A percentile compares a stretch with the other conserved stretches of the same genome.
These are phyloP conservation scores for Dillenia suffruticosa DNA, from an alignment of 164 flowering plant species.

Conservation along the genomic window DNA sequence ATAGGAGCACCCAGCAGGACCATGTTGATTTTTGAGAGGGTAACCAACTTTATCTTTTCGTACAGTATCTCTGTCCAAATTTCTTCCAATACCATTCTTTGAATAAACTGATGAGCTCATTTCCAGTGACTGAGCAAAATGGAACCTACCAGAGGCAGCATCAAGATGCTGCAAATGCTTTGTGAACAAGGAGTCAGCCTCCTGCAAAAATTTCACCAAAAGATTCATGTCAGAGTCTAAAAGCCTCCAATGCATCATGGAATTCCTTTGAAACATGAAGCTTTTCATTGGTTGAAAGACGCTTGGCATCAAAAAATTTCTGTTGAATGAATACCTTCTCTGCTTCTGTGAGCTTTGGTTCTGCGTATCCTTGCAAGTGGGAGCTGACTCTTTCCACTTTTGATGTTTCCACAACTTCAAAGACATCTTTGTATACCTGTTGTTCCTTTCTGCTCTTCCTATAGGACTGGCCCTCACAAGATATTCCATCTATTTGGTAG, in stretches of 20 bases:
- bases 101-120: constrained; percentile 27
- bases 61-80: constrained; percentile 23
- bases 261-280: constrained; percentile 61
- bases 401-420: constrained; percentile 57
- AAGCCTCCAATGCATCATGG: constrained; percentile 52
- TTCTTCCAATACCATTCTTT: constrained; percentile 11
- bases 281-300: constrained; percentile 53
- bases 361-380: constrained; percentile 7
- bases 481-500: constrained; percentile 15
- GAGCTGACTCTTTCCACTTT: constrained; percentile 15
- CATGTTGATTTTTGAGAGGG: constrained; percentile 19
- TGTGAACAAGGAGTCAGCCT: constrained; percentile 68
- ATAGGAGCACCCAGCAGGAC: constrained; percentile 8
- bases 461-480: constrained; percentile 26
- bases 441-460: constrained; percentile 43
- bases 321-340: constrained; percentile 49
- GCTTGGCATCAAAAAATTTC: constrained; percentile 58
- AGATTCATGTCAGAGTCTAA: constrained; percentile 65
- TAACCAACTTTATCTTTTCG: constrained; percentile 15
- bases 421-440: constrained; percentile 80
- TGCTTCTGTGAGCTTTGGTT: constrained; percentile 27
- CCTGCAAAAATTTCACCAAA: constrained; percentile 60
- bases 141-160: constrained; percentile 21
- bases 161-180: constrained; percentile 62
- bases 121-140: constrained; percentile 23